phyloP scores from a whole-genome alignment of 1,284 basidiomycete species.

The Austroboletus niveus region DNA sequence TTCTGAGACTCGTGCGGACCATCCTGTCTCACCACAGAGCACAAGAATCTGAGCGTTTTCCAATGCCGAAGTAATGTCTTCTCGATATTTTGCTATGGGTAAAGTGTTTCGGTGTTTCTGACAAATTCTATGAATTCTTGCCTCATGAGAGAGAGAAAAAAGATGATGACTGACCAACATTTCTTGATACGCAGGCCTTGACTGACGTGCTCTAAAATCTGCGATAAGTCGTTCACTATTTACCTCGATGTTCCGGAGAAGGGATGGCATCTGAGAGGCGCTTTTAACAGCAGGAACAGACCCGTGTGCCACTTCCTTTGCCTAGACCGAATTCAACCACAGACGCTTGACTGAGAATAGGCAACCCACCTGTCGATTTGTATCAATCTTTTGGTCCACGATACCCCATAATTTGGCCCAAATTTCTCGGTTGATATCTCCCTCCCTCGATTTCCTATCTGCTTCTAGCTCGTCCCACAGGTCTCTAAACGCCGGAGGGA shows the following conservation, averaged over 20 bases:
- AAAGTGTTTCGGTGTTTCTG: constrained; percentile 72
- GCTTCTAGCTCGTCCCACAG: constrained; percentile 92
- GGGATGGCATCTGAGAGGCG: constrained; percentile 10
- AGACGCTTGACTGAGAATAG: constrained; percentile 1
- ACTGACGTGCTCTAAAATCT: constrained; percentile 60
- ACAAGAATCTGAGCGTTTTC: constrained; percentile 87
- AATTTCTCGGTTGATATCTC: constrained; percentile 61
- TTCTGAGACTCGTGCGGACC: constrained; percentile 43
- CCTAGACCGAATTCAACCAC: constrained; percentile 23
- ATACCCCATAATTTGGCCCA: constrained; percentile 74
- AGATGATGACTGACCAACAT: constrained; percentile 69
- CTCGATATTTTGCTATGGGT: constrained; percentile 86
- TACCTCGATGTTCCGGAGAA: constrained; percentile 25
- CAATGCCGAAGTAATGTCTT: constrained; percentile 72
- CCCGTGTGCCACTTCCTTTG: constrained; percentile 31
- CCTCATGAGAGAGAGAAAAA: not conserved
- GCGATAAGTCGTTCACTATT: constrained; percentile 53
- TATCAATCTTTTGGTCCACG: constrained; percentile 53
- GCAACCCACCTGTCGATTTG: constrained; percentile 41
- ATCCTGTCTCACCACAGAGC: constrained; percentile 97
- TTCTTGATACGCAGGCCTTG: constrained; percentile 71
- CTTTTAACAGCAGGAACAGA: constrained; percentile 21
- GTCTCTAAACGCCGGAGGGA: constrained; percentile 85
- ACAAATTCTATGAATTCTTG: constrained; percentile 5
- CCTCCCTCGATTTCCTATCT: constrained; percentile 59